These are phyloP conservation scores for Magnaporthiopsis rhizophila DNA, from an alignment of 2,329 filamentous ascomycete species.

Conservation along the genomic window DNA sequence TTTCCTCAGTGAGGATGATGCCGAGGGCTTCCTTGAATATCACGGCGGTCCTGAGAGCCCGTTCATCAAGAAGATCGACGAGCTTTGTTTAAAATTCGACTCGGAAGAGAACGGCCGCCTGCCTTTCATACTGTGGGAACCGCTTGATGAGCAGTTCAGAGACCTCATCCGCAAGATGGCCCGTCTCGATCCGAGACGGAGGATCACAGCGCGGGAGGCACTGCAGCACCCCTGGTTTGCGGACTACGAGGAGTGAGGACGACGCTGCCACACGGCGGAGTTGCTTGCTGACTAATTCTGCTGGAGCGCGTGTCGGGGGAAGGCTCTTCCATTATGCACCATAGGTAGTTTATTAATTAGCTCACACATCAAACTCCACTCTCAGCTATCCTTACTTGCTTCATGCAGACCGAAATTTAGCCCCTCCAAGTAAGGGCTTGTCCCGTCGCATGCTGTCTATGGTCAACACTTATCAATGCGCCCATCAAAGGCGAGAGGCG, in stretches of 20 bases:
- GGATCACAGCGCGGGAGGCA: neutral
- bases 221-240: constrained; percentile 1
- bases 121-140: neutral
- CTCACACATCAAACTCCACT: no score
- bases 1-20: neutral
- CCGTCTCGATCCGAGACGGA: neutral
- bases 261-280: no score
- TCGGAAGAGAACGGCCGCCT: neutral
- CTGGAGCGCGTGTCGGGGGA: no score
- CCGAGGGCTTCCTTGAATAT: neutral
- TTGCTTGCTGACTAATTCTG: no score
- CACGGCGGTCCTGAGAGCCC: neutral
- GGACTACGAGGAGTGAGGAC: neutral
- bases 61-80: neutral
- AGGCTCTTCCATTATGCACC: no score
- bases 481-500: no score
- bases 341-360: no score
- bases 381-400: no score
- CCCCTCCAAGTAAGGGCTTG: no score
- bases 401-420: no score
- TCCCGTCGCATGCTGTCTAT: no score
- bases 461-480: no score
- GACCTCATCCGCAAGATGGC: neutral
- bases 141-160: neutral
- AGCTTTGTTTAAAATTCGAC: neutral